Conservation (phyloP, 1,139 yeast species). For the Diutina rugosa region DNA sequence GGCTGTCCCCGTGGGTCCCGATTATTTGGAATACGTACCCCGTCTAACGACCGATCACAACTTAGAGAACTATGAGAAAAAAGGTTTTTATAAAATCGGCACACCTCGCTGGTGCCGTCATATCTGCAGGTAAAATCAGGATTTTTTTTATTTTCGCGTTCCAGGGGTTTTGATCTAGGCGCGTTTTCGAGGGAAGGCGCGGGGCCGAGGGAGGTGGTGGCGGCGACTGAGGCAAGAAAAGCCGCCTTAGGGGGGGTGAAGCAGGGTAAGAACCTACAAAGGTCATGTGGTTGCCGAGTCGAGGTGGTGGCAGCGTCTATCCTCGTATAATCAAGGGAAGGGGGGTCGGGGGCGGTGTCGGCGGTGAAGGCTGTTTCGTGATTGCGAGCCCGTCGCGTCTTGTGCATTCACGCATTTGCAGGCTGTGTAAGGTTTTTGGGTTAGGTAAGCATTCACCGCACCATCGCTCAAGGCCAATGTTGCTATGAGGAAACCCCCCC, state of each 20-base stretch:
- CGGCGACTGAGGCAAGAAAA: background rate
- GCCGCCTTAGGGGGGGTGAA: background rate
- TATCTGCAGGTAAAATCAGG: constrained; percentile 2
- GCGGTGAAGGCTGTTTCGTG: background rate
- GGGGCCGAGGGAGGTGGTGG: background rate
- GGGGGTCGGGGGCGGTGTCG: background rate
- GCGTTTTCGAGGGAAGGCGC: background rate
- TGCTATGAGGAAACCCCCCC: background rate
- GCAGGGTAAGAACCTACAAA: too few species aligned
- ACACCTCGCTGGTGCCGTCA: background rate
- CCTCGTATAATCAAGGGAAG: background rate
- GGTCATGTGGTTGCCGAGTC: too few species aligned
- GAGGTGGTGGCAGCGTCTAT: too few species aligned
- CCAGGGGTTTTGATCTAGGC: constrained; percentile 2
- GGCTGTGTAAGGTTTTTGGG: background rate
- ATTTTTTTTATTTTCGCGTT: background rate
- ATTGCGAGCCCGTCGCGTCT: background rate
- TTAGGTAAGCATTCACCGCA: background rate
- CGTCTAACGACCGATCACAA: constrained; percentile 2
- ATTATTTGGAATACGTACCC: background rate
- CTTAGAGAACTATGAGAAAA: background rate
- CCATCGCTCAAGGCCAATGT: background rate
- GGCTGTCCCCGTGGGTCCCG: too few species aligned
- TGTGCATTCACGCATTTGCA: background rate
- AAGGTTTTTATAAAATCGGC: constrained; percentile 2